Conservation (phyloP, 2,329 filamentous ascomycete species). For the Pseudogymnoascus sp. region DNA sequence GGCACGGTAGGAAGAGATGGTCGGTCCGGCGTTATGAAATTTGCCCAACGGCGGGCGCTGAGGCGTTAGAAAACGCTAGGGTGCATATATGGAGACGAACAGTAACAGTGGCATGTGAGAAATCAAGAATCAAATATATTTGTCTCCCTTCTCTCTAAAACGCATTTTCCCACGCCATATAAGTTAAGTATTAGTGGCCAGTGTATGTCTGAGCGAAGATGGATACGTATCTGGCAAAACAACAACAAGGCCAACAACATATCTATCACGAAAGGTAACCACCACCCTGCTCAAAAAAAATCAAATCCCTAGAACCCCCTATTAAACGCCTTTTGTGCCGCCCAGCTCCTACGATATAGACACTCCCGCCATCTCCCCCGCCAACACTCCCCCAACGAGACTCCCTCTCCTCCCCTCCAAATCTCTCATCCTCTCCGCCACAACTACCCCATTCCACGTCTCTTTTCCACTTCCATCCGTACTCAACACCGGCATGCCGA, state of each 20-base stretch:
- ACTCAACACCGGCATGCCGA: slow-evolving; percentile 64
- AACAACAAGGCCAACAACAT: neutral
- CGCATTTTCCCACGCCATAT: neutral
- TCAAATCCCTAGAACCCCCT: neutral
- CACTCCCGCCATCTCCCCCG: neutral
- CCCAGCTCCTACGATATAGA: neutral
- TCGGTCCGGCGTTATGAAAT: neutral
- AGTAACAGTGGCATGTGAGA: neutral
- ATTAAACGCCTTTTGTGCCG: neutral
- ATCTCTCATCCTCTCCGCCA: slow-evolving; percentile 44
- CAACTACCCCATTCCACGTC: slow-evolving; percentile 52
- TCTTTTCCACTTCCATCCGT: slow-evolving; percentile 39
- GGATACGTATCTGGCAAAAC: neutral
- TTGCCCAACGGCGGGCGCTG: neutral
- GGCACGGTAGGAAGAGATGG: neutral
- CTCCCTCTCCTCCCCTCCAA: slow-evolving; percentile 30
- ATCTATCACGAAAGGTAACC: neutral
- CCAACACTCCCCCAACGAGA: neutral
- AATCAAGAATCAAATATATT: neutral
- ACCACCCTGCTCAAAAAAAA: neutral
- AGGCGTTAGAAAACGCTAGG: neutral
- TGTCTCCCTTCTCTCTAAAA: neutral
- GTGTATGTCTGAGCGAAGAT: neutral
- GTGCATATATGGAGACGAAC: neutral
- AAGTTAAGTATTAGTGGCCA: neutral